Evolutionary conservation across 768 basidiomycete species (phyloP).

Genomic region (Leccinum arenicola): DNA sequence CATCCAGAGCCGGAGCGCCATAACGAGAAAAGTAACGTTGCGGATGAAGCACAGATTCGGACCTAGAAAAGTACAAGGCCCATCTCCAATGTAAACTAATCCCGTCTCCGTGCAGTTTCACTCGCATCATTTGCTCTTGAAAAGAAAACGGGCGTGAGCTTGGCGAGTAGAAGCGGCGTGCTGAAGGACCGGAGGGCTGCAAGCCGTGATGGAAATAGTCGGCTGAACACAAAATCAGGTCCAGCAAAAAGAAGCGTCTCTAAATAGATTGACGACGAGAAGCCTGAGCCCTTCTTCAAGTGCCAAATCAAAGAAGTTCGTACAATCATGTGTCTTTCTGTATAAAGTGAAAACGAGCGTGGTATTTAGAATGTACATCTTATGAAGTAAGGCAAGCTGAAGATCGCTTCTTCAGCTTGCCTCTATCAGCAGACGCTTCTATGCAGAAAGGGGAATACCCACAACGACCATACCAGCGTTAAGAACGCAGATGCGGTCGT

Average conservation of each 20-base stretch:
- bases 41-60: neutral
- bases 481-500: conserved; percentile 87
- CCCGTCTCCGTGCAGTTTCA: neutral
- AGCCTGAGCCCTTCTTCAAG: too few species aligned
- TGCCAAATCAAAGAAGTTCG: too few species aligned
- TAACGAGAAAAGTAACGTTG: conserved; percentile 2
- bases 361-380: too few species aligned
- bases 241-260: too few species aligned
- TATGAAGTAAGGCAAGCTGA: too few species aligned
- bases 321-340: too few species aligned
- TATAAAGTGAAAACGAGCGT: too few species aligned
- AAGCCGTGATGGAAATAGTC: neutral
- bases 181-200: neutral
- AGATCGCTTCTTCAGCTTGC: neutral
- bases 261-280: too few species aligned
- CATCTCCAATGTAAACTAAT: neutral
- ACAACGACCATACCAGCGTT: conserved; percentile 75
- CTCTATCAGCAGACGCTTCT: neutral
- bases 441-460: conserved; percentile 24
- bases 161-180: neutral
- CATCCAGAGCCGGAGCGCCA: neutral
- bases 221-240: too few species aligned
- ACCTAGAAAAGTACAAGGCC: neutral
- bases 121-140: neutral
- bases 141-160: neutral